Evolutionary conservation across 2,329 filamentous ascomycete species (phyloP).

Genomic region (Hymenoscyphus linearis): DNA sequence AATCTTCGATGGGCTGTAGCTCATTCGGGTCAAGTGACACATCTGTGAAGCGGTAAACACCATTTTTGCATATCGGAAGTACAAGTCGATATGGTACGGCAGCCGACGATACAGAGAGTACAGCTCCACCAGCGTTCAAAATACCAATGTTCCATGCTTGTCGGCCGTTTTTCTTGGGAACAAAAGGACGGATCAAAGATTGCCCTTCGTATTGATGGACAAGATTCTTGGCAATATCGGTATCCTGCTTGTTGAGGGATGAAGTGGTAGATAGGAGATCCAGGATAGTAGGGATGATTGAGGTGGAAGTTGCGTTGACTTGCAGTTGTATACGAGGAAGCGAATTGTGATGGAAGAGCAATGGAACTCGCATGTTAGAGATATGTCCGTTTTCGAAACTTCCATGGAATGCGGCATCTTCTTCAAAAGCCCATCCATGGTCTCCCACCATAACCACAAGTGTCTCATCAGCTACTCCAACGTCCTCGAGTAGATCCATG

Average conservation of each 20-base stretch:
- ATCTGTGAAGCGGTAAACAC: slow-evolving; percentile 34
- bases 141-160: slow-evolving; percentile 27
- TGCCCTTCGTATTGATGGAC: slow-evolving; percentile 42
- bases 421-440: slow-evolving; percentile 39
- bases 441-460: slow-evolving; percentile 43
- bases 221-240: slow-evolving; percentile 34
- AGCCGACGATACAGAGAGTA: slow-evolving; percentile 24
- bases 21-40: slow-evolving; percentile 34
- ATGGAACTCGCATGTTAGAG: slow-evolving; percentile 39
- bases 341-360: slow-evolving; percentile 40
- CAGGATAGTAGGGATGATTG: slow-evolving; percentile 41
- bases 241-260: slow-evolving; percentile 34
- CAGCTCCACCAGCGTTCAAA: slow-evolving; percentile 27
- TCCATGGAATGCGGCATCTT: slow-evolving; percentile 35
- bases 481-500: slow-evolving; percentile 34
- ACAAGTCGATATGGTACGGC: slow-evolving; percentile 23
- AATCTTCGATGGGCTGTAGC: slow-evolving; percentile 30
- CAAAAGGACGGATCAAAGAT: slow-evolving; percentile 40
- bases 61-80: slow-evolving; percentile 25
- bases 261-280: slow-evolving; percentile 39
- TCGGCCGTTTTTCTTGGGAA: slow-evolving; percentile 31
- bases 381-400: slow-evolving; percentile 41
- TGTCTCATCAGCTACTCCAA: slow-evolving; percentile 40
- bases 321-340: slow-evolving; percentile 38
- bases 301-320: slow-evolving; percentile 37